phyloP scores from a whole-genome alignment of 2,329 filamentous ascomycete species.

The Aspergillus floridensis region DNA sequence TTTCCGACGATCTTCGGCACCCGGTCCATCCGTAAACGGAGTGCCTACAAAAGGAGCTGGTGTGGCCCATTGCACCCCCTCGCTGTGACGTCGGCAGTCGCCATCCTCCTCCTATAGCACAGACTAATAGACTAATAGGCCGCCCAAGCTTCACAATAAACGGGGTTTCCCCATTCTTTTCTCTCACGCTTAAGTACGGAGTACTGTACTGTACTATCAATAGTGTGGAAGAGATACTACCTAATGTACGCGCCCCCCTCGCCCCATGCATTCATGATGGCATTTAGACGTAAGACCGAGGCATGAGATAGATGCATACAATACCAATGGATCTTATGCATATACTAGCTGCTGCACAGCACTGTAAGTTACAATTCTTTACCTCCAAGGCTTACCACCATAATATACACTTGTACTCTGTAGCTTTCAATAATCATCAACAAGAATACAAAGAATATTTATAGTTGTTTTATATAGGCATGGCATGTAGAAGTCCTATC shows the following conservation, averaged over 20 bases:
- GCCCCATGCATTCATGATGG: not conserved
- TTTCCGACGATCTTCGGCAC: conserved; percentile 13
- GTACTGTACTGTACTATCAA: too few species aligned
- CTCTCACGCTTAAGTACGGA: not conserved
- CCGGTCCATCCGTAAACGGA: conserved; percentile 15
- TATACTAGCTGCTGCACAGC: not conserved
- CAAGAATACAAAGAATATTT: too few species aligned
- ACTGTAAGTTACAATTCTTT: too few species aligned
- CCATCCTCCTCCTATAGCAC: not conserved
- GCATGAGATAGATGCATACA: not conserved
- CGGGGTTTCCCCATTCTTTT: not conserved
- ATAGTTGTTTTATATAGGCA: too few species aligned
- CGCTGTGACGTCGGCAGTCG: conserved; percentile 32
- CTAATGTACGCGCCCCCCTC: too few species aligned
- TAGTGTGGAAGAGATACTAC: not conserved
- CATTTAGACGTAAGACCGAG: not conserved
- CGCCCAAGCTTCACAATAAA: not conserved
- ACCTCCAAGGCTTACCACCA: too few species aligned
- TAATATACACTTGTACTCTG: too few species aligned
- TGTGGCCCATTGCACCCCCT: conserved; percentile 1
- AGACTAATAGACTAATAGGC: not conserved
- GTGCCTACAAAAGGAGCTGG: conserved; percentile 4
- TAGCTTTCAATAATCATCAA: too few species aligned
- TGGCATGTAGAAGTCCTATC: too few species aligned
- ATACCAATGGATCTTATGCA: not conserved